Evolutionary conservation across 2,329 filamentous ascomycete genomes (phyloP).

Genomic region (Aspergillus sp.): DNA sequence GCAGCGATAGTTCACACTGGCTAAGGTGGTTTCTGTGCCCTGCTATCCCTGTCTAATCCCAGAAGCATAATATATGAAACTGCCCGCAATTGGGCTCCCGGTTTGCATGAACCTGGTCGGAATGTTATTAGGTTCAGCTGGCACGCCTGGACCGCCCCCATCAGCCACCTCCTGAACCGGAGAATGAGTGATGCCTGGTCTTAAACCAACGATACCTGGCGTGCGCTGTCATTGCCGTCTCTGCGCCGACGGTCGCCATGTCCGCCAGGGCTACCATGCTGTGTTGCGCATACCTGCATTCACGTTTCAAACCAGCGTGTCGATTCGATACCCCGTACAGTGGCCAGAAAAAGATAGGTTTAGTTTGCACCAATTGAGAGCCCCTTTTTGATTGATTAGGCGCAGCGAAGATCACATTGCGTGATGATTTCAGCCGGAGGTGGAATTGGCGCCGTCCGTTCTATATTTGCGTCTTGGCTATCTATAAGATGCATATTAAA

Average conservation of each 20-base stretch:
- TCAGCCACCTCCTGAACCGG: constrained; percentile 28
- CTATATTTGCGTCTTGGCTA: neutral
- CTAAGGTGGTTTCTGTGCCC: constrained; percentile 12
- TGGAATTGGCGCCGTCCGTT: neutral
- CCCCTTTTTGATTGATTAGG: neutral
- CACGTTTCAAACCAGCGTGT: neutral
- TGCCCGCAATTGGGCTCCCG: constrained; percentile 6
- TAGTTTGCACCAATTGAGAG: neutral
- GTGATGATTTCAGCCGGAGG: neutral
- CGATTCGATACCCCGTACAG: neutral
- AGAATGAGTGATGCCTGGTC: constrained; percentile 9
- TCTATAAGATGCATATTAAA: neutral
- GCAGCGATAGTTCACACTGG: constrained; percentile 11
- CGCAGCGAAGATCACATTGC: neutral
- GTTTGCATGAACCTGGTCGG: constrained; percentile 5
- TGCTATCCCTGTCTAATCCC: neutral
- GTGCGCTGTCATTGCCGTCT: neutral
- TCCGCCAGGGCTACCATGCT: neutral
- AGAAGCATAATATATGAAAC: constrained; percentile 7
- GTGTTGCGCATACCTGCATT: neutral
- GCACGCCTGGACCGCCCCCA: constrained; percentile 11
- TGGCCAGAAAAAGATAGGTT: neutral
- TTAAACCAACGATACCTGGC: neutral
- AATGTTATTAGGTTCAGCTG: constrained; percentile 9
- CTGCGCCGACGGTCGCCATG: neutral